Evolutionary conservation across 306 rosid species (phyloP).

Genomic region (Delonix regia): DNA sequence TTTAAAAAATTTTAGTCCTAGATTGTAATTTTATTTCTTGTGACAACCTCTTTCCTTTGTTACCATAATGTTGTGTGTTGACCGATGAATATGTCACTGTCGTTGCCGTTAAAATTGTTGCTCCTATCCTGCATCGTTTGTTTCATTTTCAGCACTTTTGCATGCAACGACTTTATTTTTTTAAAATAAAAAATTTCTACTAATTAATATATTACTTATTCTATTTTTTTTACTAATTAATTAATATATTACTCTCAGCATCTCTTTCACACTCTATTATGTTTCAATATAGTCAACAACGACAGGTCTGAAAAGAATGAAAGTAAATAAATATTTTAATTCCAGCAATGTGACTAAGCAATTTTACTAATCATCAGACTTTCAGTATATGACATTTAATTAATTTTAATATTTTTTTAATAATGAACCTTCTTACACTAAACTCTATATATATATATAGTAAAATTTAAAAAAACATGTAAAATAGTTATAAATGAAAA

Average conservation of each 20-base stretch:
- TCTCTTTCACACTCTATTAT: not conserved
- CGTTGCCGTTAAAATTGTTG: slow-evolving; percentile 8
- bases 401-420: no score
- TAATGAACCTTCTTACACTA: not conserved
- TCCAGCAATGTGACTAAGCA: not conserved
- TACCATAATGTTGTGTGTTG: not conserved
- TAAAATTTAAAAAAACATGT: not conserved
- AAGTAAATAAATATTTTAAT: not conserved
- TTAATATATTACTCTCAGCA: slow-evolving; percentile 3
- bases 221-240: not conserved
- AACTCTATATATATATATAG: no score
- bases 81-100: slow-evolving; percentile 10
- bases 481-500: no score
- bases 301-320: not conserved
- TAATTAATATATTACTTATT: slow-evolving; percentile 13
- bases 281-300: not conserved
- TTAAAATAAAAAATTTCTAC: no score
- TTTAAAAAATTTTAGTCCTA: no score
- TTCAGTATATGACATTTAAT: not conserved
- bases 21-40: no score
- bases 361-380: not conserved
- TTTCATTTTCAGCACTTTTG: slow-evolving; percentile 15
- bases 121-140: not conserved
- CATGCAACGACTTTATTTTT: not conserved
- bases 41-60: not conserved